phyloP scores from a whole-genome alignment of 768 basidiomycete species.

The Tephrocybe sp. region DNA sequence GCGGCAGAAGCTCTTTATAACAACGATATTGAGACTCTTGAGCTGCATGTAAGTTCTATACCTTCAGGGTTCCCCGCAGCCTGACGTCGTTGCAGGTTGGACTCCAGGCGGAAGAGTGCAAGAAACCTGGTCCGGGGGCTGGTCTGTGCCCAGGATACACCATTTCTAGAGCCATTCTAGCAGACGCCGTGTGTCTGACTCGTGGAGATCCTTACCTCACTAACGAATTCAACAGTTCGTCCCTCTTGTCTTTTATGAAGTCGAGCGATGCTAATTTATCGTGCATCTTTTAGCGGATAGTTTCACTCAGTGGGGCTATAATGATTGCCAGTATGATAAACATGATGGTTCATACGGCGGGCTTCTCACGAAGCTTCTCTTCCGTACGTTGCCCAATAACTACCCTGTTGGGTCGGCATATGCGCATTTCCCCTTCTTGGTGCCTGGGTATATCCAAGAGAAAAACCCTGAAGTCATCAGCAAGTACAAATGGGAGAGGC shows the following conservation, averaged over 20 bases:
- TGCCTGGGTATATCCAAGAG: slow-evolving; percentile 50
- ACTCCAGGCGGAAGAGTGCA: slow-evolving; percentile 73
- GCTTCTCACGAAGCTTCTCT: slow-evolving; percentile 70
- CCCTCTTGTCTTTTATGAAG: neutral
- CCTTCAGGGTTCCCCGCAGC: neutral
- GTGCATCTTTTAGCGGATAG: slow-evolving; percentile 51
- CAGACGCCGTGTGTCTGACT: slow-evolving; percentile 73
- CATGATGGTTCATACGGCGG: slow-evolving; percentile 77
- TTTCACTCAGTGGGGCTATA: slow-evolving; percentile 78
- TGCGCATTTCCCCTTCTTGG: slow-evolving; percentile 81
- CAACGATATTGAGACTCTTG: slow-evolving; percentile 73
- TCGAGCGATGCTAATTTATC: neutral
- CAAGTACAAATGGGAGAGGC: slow-evolving; percentile 64
- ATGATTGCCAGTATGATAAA: slow-evolving; percentile 64
- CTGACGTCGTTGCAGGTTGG: slow-evolving; percentile 43
- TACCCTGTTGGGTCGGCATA: slow-evolving; percentile 67
- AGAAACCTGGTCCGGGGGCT: slow-evolving; percentile 61
- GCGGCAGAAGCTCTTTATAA: slow-evolving; percentile 67
- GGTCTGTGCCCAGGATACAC: slow-evolving; percentile 85
- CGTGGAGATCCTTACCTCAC: slow-evolving; percentile 84
- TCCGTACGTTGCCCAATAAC: slow-evolving; percentile 67
- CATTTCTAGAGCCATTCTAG: slow-evolving; percentile 80
- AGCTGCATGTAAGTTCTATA: slow-evolving; percentile 59
- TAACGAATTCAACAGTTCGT: slow-evolving; percentile 72
- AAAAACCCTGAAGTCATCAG: slow-evolving; percentile 28